These are phyloP conservation scores for Sporothrix brasiliensis DNA, from an alignment of 2,329 filamentous ascomycete species.

Conservation along the genomic window DNA sequence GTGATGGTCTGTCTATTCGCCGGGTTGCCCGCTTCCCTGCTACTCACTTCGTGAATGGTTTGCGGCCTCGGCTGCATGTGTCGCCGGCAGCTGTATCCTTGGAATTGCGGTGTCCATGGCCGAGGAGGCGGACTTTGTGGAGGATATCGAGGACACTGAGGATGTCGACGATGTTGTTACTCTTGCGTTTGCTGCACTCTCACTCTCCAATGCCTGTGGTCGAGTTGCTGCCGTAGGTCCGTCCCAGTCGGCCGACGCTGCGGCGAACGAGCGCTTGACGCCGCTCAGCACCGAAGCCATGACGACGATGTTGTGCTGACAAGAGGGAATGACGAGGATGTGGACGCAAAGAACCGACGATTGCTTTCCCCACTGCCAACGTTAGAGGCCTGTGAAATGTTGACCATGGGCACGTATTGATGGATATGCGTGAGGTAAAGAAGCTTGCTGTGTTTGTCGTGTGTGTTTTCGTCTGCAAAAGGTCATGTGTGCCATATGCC, in stretches of 20 bases:
- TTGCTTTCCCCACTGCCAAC: not conserved
- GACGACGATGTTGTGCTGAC: not conserved
- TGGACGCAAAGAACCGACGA: not conserved
- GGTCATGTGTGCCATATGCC: too few species aligned
- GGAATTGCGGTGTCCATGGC: not conserved
- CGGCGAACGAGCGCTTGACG: slow-evolving; percentile 28
- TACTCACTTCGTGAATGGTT: not conserved
- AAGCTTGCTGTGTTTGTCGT: too few species aligned
- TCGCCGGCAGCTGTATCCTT: not conserved
- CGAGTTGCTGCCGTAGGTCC: not conserved
- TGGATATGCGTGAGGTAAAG: not conserved
- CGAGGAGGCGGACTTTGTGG: not conserved
- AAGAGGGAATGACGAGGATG: not conserved
- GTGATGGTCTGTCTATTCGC: not conserved
- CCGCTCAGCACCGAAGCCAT: slow-evolving; percentile 18
- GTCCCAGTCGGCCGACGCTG: slow-evolving; percentile 26
- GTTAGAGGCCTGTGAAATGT: not conserved
- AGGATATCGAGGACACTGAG: not conserved
- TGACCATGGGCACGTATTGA: not conserved
- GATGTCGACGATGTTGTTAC: not conserved
- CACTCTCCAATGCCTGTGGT: not conserved
- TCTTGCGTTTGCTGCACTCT: not conserved
- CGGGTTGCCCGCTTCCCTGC: not conserved
- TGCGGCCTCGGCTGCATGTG: not conserved
- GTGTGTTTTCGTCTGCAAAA: too few species aligned